Conservation (phyloP, 768 basidiomycete species). For the Lactarius akahatsu region DNA sequence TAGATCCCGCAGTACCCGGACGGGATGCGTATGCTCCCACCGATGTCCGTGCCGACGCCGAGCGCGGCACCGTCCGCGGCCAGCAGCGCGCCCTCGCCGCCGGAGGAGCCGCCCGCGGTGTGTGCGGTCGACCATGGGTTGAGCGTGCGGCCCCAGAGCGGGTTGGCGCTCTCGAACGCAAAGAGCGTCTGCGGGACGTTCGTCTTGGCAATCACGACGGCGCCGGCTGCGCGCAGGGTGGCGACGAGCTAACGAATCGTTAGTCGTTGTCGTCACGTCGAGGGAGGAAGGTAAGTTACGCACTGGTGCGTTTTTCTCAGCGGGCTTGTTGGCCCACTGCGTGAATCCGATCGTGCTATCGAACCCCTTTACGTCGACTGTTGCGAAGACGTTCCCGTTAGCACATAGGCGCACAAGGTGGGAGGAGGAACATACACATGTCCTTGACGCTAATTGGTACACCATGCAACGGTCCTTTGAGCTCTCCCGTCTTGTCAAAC, state of each 20-base stretch:
- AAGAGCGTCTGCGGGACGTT: constrained; percentile 92
- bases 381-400: background rate
- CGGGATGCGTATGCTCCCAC: constrained; percentile 82
- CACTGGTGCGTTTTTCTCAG: constrained; percentile 61
- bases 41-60: constrained; percentile 80
- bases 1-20: constrained; percentile 77
- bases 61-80: constrained; percentile 77
- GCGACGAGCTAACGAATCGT: constrained; percentile 48
- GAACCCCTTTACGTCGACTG: constrained; percentile 60
- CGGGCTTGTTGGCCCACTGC: constrained; percentile 64
- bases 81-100: constrained; percentile 67
- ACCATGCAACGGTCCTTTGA: constrained; percentile 75
- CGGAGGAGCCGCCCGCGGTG: constrained; percentile 30
- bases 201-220: constrained; percentile 83
- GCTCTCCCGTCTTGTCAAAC: constrained; percentile 51
- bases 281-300: constrained; percentile 31
- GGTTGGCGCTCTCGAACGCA: constrained; percentile 79
- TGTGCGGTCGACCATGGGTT: constrained; percentile 59
- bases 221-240: constrained; percentile 68
- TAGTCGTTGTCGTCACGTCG: background rate
- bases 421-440: constrained; percentile 50
- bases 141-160: constrained; percentile 68
- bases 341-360: constrained; percentile 75
- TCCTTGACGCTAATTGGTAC: constrained; percentile 83
- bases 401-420: too few relatives aligned